A percentile compares a stretch with the other conserved stretches of the same genome.
Conservation (phyloP, 2,329 filamentous ascomycete species). For the Xylariaceae sp. region DNA sequence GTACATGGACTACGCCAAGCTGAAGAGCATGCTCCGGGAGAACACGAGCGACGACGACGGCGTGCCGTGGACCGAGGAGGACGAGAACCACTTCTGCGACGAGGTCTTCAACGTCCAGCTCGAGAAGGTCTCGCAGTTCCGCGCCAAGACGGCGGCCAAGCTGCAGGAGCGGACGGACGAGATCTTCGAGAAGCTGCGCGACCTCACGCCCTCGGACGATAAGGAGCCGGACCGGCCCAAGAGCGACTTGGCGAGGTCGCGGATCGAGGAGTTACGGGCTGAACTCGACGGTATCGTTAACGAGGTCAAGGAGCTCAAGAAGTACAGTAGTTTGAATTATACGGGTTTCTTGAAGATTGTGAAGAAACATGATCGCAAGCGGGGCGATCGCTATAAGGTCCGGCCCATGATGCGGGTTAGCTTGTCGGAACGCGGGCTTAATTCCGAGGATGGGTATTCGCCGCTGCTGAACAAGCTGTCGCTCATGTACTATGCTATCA, state of each 20-base stretch:
- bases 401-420: slow-evolving; percentile 87
- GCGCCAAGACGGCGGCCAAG: slow-evolving; percentile 65
- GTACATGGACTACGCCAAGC: slow-evolving; percentile 93
- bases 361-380: slow-evolving; percentile 97
- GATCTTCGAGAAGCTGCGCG: slow-evolving; percentile 66
- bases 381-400: slow-evolving; percentile 80
- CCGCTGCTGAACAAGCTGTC: slow-evolving; percentile 86
- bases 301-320: slow-evolving; percentile 88
- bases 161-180: slow-evolving; percentile 51
- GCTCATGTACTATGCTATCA: slow-evolving; percentile 91
- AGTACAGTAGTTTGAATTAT: slow-evolving; percentile 94
- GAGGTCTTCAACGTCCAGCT: slow-evolving; percentile 92
- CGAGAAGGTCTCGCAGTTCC: slow-evolving; percentile 90
- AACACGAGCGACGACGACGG: slow-evolving; percentile 57
- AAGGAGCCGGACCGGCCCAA: slow-evolving; percentile 51
- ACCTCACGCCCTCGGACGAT: slow-evolving; percentile 67
- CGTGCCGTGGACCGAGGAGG: slow-evolving; percentile 80
- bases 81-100: slow-evolving; percentile 90
- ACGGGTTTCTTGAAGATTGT: slow-evolving; percentile 96
- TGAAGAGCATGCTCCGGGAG: slow-evolving; percentile 84
- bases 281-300: slow-evolving; percentile 86
- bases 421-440: slow-evolving; percentile 83
- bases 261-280: slow-evolving; percentile 64
- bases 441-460: slow-evolving; percentile 83
- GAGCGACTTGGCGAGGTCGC: slow-evolving; percentile 43